Base-by-base conservation (phyloP, 768 basidiomycete genomes). In the Hydnomerulius pinastri region DNA sequence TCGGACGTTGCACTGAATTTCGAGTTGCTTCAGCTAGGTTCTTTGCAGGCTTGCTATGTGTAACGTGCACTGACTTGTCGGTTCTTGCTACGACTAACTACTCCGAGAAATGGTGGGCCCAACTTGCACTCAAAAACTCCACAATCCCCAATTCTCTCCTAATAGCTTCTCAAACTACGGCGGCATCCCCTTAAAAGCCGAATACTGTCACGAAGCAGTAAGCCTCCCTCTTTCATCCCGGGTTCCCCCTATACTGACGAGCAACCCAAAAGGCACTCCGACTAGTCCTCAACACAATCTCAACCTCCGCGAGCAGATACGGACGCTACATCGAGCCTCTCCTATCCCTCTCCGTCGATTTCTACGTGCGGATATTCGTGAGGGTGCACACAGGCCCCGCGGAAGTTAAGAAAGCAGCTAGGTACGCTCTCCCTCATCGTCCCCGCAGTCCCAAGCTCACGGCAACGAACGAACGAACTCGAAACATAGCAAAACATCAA, bases 61-160 rank as follows among this genome's bases (percentile, higher is more conserved):
- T 99, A 32, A 99, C 97, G 21, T 98, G 97, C 71, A 99, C 97
- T 1, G 97, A 99, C 67, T 76, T 97, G 53, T 82, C 93, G 6
- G 94, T 99, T 9, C 77, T 98, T 20, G 97, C 95, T 0, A 94
- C 93, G 2, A 85, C 80, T 10, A 98, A 98, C 65, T 97, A 90
- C 66, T 87, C 95, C 4, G 97, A 99, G 67, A 99, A 99, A 82
- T 94, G 92, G 96, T 92, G 59, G 41, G 32, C 18, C 27, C 20
- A 6, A 23, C 13, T 29, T n/a, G n/a, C n/a, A n/a, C n/a, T n/a
- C n/a, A n/a, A n/a, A n/a, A n/a, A n/a, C n/a, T n/a, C n/a, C n/a
- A n/a, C n/a, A n/a, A n/a, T n/a, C n/a, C n/a, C n/a, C n/a, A n/a
- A n/a, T n/a, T n/a, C n/a, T n/a, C n/a, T n/a, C n/a, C n/a, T n/a